These are phyloP conservation scores for Colletotrichum navitas DNA, from an alignment of 2,329 filamentous ascomycete genomes.

Conservation along the genomic window DNA sequence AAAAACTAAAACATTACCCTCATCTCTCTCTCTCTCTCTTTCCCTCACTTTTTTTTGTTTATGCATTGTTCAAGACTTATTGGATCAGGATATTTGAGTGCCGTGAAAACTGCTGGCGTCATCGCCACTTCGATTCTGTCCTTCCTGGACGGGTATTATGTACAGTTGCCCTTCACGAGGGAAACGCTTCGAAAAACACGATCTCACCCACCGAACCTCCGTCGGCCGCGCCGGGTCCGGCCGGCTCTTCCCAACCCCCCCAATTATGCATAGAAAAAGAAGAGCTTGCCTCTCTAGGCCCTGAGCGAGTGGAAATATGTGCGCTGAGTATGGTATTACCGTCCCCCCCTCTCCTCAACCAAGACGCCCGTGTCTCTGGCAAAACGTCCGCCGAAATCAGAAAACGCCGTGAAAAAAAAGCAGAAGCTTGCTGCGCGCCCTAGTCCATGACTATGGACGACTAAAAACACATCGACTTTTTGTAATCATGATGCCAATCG, in stretches of 20 bases:
- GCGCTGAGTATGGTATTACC: conserved; percentile 37
- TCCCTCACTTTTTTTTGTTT: background rate
- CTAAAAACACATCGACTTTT: background rate
- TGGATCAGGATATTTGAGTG: background rate
- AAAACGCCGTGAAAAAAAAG: conserved; percentile 4
- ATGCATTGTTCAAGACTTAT: background rate
- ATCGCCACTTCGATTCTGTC: conserved; percentile 27
- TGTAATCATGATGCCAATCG: background rate
- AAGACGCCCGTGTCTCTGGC: conserved; percentile 12
- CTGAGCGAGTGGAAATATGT: conserved; percentile 34
- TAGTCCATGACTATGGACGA: background rate
- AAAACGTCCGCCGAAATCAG: conserved; percentile 1
- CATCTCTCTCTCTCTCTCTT: too few relatives aligned
- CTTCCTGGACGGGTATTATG: conserved; percentile 29
- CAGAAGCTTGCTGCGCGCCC: background rate
- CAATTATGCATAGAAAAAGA: conserved; percentile 17
- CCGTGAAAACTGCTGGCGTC: conserved; percentile 11
- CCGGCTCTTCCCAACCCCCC: conserved; percentile 4
- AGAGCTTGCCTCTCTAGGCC: conserved; percentile 4
- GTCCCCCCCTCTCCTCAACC: background rate
- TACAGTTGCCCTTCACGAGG: conserved; percentile 6
- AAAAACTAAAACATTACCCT: conserved; percentile 18
- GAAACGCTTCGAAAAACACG: conserved; percentile 23
- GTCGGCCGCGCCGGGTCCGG: conserved; percentile 25
- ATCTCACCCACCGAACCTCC: conserved; percentile 11